A percentile compares a stretch with the other conserved stretches of the same genome.
Evolutionary conservation across 768 basidiomycete genomes (phyloP).

Genomic region (Butyriboletus loyo): DNA sequence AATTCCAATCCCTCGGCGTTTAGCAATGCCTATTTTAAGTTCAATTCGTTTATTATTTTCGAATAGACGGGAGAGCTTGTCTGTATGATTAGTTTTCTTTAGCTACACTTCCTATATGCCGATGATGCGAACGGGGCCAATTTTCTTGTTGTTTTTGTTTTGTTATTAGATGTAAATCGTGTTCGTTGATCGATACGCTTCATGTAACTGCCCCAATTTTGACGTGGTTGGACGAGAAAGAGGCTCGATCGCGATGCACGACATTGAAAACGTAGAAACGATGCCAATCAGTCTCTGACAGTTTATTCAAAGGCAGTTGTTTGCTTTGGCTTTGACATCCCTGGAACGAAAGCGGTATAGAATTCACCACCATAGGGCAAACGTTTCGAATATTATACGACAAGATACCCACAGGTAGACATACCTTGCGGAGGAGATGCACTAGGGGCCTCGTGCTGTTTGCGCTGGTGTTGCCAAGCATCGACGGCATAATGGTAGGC

Average conservation of each 20-base stretch:
- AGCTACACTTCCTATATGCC: no score
- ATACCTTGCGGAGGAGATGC: neutral
- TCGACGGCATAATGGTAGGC: neutral
- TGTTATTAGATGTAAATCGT: neutral
- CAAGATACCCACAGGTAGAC: neutral
- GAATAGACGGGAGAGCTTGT: conserved; percentile 7
- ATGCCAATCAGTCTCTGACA: neutral
- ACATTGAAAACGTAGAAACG: neutral
- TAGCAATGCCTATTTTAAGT: conserved; percentile 38
- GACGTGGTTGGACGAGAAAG: neutral
- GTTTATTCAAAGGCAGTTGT: neutral
- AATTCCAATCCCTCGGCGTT: conserved; percentile 39
- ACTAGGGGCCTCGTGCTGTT: no score
- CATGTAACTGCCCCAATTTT: neutral
- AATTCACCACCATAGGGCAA: neutral
- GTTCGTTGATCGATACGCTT: neutral
- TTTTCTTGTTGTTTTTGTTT: no score
- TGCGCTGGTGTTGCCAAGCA: neutral
- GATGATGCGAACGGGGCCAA: no score
- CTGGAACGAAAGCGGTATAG: neutral
- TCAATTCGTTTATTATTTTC: conserved; percentile 38
- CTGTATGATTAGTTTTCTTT: neutral
- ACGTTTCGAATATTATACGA: neutral
- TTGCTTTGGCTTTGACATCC: neutral
- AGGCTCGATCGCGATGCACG: neutral